Conservation (phyloP, 371 early-diverging fungal species). For the Mortierella sp. region DNA sequence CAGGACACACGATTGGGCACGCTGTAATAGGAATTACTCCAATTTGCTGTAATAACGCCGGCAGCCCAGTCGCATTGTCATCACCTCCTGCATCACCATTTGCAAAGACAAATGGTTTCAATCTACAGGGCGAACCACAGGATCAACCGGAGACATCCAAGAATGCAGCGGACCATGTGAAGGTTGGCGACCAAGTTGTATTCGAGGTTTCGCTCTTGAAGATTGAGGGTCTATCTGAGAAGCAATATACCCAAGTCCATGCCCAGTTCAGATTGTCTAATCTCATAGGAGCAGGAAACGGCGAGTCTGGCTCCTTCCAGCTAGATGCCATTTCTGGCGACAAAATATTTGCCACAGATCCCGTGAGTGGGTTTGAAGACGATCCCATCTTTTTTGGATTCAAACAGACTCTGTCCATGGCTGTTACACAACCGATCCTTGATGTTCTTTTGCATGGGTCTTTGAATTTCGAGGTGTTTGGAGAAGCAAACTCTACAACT, state of each 20-base stretch:
- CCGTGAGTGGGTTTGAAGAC: constrained; percentile 68
- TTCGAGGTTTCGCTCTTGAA: constrained; percentile 83
- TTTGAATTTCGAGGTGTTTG: constrained; percentile 77
- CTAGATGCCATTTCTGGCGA: constrained; percentile 57
- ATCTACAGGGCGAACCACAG: neutral
- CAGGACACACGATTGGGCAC: constrained; percentile 67
- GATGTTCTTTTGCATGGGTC: constrained; percentile 59
- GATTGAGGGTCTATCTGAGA: constrained; percentile 77
- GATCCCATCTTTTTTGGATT: constrained; percentile 69
- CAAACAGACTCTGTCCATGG: constrained; percentile 71
- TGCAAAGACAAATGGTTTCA: constrained; percentile 4
- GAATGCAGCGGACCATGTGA: constrained; percentile 9
- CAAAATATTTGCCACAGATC: constrained; percentile 77
- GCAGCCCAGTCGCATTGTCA: neutral
- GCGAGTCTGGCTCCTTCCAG: neutral
- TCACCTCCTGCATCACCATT: neutral
- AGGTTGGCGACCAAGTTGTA: constrained; percentile 68
- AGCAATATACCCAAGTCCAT: constrained; percentile 84
- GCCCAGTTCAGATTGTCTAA: constrained; percentile 81
- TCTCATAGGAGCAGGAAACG: constrained; percentile 59
- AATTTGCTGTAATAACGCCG: constrained; percentile 40
- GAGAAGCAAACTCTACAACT: constrained; percentile 62
- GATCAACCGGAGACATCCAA: neutral
- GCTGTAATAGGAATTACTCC: constrained; percentile 63
- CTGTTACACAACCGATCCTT: constrained; percentile 60